Percentiles rank a stretch among this genome's conserved stretches.
phyloP scores from a whole-genome alignment of 805 yeast genomes.

The Ogataea parapolymorpha region DNA sequence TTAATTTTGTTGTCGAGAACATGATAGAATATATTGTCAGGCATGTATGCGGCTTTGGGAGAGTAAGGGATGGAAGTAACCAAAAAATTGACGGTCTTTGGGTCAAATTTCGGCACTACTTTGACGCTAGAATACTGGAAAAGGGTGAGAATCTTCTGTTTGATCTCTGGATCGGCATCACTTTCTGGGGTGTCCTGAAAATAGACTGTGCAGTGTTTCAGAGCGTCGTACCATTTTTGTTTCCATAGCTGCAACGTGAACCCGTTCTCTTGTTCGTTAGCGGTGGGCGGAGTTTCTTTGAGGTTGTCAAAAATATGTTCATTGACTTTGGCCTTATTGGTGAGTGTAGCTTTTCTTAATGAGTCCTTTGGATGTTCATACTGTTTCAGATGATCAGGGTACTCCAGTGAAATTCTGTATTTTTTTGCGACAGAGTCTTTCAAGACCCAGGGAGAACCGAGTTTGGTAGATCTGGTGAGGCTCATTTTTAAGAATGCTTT shows the following conservation, averaged over 20 bases:
- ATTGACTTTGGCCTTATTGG: conserved; percentile 3
- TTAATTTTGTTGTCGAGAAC: conserved; percentile 46
- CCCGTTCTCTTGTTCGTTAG: conserved; percentile 36
- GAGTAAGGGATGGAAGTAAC: conserved; percentile 44
- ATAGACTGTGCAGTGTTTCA: conserved; percentile 45
- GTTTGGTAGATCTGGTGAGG: conserved; percentile 70
- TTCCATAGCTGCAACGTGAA: conserved; percentile 49
- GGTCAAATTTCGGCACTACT: conserved; percentile 45
- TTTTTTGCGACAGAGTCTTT: conserved; percentile 68
- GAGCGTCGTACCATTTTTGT: conserved; percentile 47
- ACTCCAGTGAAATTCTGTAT: conserved; percentile 61
- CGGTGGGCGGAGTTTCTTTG: conserved; percentile 37
- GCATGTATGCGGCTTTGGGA: conserved; percentile 34
- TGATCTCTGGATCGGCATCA: conserved; percentile 35
- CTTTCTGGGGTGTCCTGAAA: conserved; percentile 43
- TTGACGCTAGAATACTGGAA: conserved; percentile 48
- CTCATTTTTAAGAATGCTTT: conserved; percentile 84
- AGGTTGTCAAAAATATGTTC: conserved; percentile 31
- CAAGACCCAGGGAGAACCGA: conserved; percentile 96
- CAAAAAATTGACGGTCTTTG: conserved; percentile 41
- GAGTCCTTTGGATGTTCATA: conserved; percentile 17
- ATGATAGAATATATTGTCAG: conserved; percentile 46
- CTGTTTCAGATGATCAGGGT: conserved; percentile 52
- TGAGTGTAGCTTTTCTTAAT: conserved; percentile 2
- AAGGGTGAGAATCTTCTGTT: conserved; percentile 41